A percentile compares a stretch with the other conserved stretches of the same genome.
Conservation (phyloP, 1,284 basidiomycete genomes). For the Boletus semigastroideus region DNA sequence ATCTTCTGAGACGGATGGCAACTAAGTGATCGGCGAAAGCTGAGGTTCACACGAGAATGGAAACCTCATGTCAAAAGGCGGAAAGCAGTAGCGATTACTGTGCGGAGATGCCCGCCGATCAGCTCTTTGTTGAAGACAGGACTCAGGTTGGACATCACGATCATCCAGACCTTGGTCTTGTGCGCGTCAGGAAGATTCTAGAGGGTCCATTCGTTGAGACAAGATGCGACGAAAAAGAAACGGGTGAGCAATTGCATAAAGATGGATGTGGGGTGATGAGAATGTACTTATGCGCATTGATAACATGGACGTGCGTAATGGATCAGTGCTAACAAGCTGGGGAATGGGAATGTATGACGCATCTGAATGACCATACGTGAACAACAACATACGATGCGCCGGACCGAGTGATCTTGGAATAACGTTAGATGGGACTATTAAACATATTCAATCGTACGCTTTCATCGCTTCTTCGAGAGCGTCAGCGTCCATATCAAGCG, state of each 20-base stretch:
- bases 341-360: background rate
- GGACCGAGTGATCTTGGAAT: too few species aligned
- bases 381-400: background rate
- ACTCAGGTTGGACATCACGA: too few species aligned
- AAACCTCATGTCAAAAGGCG: too few species aligned
- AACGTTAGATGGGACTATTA: background rate
- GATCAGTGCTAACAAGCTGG: background rate
- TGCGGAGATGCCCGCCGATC: too few species aligned
- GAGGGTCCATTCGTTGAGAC: too few species aligned
- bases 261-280: background rate
- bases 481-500: slow-evolving; percentile 31
- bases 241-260: background rate
- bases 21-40: too few species aligned
- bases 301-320: slow-evolving; percentile 10
- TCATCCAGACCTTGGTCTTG: too few species aligned
- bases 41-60: too few species aligned
- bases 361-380: background rate
- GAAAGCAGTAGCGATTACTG: too few species aligned
- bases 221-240: background rate
- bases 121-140: too few species aligned
- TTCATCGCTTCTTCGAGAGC: slow-evolving; percentile 32
- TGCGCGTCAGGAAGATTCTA: too few species aligned
- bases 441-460: slow-evolving; percentile 26
- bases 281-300: slow-evolving; percentile 4
- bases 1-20: too few species aligned